Conservation (phyloP, 805 yeast genomes). For the Tetrapisispora nanseiensis region DNA sequence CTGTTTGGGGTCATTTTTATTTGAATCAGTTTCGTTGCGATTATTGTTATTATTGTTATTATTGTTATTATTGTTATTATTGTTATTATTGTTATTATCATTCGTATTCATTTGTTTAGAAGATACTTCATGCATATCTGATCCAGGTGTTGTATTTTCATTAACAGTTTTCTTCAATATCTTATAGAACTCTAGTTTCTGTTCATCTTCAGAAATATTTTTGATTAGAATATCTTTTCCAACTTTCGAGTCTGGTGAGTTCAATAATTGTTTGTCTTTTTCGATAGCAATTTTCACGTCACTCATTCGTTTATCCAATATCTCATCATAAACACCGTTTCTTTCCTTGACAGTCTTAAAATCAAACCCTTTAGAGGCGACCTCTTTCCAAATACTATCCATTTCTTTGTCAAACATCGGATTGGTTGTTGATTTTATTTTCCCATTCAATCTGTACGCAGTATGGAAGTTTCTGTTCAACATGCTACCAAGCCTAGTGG, state of each 20-base stretch:
- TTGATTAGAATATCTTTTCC: conserved; percentile 7
- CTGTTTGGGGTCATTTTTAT: background rate
- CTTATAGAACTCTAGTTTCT: background rate
- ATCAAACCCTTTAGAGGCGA: too few species aligned
- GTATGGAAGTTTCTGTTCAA: background rate
- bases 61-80: conserved; percentile 4
- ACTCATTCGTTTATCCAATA: too few species aligned
- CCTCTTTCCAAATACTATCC: background rate
- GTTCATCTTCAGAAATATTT: background rate
- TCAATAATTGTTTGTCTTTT: too few species aligned
- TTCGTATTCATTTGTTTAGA: conserved; percentile 9
- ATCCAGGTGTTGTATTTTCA: background rate
- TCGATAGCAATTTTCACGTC: too few species aligned
- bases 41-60: background rate
- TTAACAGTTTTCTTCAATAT: background rate
- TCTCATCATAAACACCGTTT: too few species aligned
- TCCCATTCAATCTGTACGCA: background rate
- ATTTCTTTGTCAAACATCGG: background rate
- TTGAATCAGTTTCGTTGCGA: background rate
- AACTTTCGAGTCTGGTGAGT: background rate
- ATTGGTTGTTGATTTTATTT: background rate
- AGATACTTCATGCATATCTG: too few species aligned
- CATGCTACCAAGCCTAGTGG: background rate
- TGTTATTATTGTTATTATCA: conserved; percentile 5
- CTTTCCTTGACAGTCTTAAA: too few species aligned